Evolutionary conservation across 2,329 filamentous ascomycete species (phyloP).

Genomic region (Basipetospora sp.): DNA sequence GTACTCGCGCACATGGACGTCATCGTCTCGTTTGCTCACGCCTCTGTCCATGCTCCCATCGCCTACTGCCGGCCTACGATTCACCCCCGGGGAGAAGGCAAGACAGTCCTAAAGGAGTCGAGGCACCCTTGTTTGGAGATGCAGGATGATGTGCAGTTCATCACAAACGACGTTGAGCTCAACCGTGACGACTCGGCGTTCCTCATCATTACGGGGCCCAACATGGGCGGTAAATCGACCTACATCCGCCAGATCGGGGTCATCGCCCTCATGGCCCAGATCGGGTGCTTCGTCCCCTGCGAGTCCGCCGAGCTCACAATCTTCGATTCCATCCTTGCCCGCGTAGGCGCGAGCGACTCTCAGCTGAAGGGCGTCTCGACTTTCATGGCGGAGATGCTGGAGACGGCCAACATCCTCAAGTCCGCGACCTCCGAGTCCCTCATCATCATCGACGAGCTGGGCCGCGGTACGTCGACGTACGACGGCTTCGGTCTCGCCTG

Average conservation of each 20-base stretch:
- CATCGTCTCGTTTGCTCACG: constrained; percentile 83
- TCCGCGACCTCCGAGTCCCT: constrained; percentile 87
- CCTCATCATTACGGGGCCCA: constrained; percentile 90
- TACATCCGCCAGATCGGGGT: constrained; percentile 97
- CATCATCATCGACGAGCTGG: constrained; percentile 96
- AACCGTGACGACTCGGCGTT: constrained; percentile 70
- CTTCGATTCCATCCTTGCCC: constrained; percentile 90
- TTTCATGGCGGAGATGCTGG: constrained; percentile 99
- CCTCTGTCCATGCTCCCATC: constrained; percentile 80
- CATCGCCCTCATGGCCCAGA: constrained; percentile 91
- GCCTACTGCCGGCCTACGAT: constrained; percentile 85
- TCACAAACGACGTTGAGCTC: constrained; percentile 88
- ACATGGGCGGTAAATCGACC: constrained; percentile 98
- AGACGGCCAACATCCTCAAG: constrained; percentile 96
- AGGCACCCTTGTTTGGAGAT: constrained; percentile 96
- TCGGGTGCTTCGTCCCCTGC: constrained; percentile 92
- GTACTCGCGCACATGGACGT: constrained; percentile 90
- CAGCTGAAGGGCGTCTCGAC: constrained; percentile 96
- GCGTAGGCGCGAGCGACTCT: constrained; percentile 88
- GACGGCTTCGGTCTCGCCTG: constrained; percentile 97
- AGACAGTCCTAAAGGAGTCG: constrained; percentile 80
- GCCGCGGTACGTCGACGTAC: constrained; percentile 91
- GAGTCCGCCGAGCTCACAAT: constrained; percentile 80
- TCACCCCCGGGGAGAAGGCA: constrained; percentile 72
- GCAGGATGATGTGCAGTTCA: constrained; percentile 96